Conservation (phyloP, 305 asterid genomes). For the Galium porrigens region DNA sequence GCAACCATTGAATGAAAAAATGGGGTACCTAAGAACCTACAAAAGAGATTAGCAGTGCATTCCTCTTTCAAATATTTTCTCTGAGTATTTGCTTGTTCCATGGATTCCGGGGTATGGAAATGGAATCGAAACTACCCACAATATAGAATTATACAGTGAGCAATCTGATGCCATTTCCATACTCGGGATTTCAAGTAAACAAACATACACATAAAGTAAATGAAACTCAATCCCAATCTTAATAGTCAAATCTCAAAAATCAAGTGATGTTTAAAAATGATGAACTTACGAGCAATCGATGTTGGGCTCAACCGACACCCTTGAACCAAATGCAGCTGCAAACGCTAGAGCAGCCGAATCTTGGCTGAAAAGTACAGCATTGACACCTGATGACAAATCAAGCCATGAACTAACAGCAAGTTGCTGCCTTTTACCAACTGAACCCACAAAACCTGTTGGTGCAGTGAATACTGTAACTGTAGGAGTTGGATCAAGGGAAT, state of each 20-base stretch:
- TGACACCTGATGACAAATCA: conserved; percentile 40
- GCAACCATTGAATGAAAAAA: conserved; percentile 89
- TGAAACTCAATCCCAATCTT: background rate
- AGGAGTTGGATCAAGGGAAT: conserved; percentile 43
- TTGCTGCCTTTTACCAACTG: conserved; percentile 46
- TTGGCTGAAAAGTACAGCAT: conserved; percentile 59
- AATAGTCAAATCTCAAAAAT: background rate
- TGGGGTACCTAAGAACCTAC: conserved; percentile 63
- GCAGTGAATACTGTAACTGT: conserved; percentile 60
- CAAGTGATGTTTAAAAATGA: background rate
- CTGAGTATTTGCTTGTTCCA: too few species aligned
- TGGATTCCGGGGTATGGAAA: too few species aligned
- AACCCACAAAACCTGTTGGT: conserved; percentile 56
- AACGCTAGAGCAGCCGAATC: conserved; percentile 57
- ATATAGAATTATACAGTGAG: too few species aligned
- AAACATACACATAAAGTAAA: background rate
- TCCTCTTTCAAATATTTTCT: too few species aligned
- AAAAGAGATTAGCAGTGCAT: background rate
- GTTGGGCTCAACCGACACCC: conserved; percentile 55
- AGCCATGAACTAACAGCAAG: conserved; percentile 84
- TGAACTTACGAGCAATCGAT: conserved; percentile 64
- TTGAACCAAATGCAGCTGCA: conserved; percentile 40
- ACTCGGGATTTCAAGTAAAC: too few species aligned
- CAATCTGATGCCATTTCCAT: too few species aligned
- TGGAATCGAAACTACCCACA: too few species aligned